These are phyloP conservation scores for Aspergillus alliaceus DNA, from an alignment of 2,329 filamentous ascomycete species.

Conservation along the genomic window DNA sequence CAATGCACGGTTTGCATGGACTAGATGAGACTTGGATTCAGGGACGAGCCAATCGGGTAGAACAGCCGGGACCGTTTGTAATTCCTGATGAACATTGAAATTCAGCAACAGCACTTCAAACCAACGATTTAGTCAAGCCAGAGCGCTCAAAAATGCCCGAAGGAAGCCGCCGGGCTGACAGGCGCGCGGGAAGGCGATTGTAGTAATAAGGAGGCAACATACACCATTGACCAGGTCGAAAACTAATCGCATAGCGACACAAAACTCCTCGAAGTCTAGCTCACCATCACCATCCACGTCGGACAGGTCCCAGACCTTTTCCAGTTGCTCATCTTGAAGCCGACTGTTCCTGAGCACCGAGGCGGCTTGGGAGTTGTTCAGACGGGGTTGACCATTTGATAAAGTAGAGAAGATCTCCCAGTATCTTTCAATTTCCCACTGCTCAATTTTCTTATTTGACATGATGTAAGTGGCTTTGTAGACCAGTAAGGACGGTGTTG, in stretches of 20 bases:
- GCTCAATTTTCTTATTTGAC: slow-evolving; percentile 59
- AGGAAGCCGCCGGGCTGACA: not conserved
- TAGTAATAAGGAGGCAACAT: slow-evolving; percentile 34
- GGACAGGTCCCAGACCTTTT: slow-evolving; percentile 93
- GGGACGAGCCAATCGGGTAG: slow-evolving; percentile 97
- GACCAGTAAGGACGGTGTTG: slow-evolving; percentile 1
- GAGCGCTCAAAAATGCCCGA: not conserved
- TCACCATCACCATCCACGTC: slow-evolving; percentile 98
- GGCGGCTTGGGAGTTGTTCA: slow-evolving; percentile 69
- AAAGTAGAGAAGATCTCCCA: slow-evolving; percentile 78
- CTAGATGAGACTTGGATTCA: slow-evolving; percentile 88
- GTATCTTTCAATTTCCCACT: slow-evolving; percentile 74
- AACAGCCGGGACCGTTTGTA: slow-evolving; percentile 77
- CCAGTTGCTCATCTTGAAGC: slow-evolving; percentile 79
- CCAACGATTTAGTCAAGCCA: not conserved
- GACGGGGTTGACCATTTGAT: slow-evolving; percentile 61
- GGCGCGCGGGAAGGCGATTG: not conserved
- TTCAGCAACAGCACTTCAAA: not conserved
- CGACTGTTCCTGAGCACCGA: slow-evolving; percentile 72
- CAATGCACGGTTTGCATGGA: slow-evolving; percentile 78
- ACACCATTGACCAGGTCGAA: slow-evolving; percentile 97
- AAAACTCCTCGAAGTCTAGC: slow-evolving; percentile 99
- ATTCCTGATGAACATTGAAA: slow-evolving; percentile 62
- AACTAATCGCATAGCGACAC: slow-evolving; percentile 96
- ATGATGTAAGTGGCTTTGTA: slow-evolving; percentile 25